Evolutionary conservation across 2,329 filamentous ascomycete species (phyloP).

Genomic region (Aspergillus luchuensis): DNA sequence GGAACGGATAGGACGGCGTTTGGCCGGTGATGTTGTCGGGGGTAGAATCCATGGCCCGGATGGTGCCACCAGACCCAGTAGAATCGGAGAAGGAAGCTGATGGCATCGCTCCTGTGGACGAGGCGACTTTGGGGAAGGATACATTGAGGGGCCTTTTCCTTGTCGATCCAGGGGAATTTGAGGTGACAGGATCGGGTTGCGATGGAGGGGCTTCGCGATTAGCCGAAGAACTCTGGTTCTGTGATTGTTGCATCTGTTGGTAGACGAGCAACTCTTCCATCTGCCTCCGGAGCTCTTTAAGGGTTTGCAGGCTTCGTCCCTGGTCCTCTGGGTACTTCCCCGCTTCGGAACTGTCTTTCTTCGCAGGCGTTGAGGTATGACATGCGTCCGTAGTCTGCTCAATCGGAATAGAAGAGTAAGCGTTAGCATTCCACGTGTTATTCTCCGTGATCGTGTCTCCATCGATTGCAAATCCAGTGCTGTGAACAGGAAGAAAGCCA

Average conservation of each 20-base stretch:
- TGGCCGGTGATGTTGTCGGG: slow-evolving; percentile 26
- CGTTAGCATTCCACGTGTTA: slow-evolving; percentile 24
- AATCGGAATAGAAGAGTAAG: slow-evolving; percentile 18
- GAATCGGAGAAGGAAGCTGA: slow-evolving; percentile 31
- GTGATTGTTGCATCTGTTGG: slow-evolving; percentile 43
- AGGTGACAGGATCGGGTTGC: slow-evolving; percentile 18
- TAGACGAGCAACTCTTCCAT: slow-evolving; percentile 47
- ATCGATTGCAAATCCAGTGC: slow-evolving; percentile 21
- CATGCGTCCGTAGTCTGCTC: slow-evolving; percentile 23
- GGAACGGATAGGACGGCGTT: slow-evolving; percentile 65
- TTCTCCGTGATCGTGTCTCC: slow-evolving; percentile 17
- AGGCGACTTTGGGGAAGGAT: slow-evolving; percentile 25
- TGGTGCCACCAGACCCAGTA: slow-evolving; percentile 36
- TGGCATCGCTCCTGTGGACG: slow-evolving; percentile 22
- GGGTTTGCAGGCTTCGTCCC: slow-evolving; percentile 38
- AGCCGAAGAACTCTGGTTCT: slow-evolving; percentile 21
- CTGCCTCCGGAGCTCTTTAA: slow-evolving; percentile 44
- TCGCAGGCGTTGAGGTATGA: slow-evolving; percentile 15
- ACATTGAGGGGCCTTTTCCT: slow-evolving; percentile 33
- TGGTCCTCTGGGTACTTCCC: slow-evolving; percentile 32
- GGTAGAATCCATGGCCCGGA: slow-evolving; percentile 29
- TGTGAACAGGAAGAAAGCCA: slow-evolving; percentile 20
- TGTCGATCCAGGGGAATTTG: slow-evolving; percentile 26
- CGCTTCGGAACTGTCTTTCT: slow-evolving; percentile 26
- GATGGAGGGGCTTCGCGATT: slow-evolving; percentile 21